Evolutionary conservation across 768 basidiomycete species (phyloP).

Genomic region (Obba rivulosa): DNA sequence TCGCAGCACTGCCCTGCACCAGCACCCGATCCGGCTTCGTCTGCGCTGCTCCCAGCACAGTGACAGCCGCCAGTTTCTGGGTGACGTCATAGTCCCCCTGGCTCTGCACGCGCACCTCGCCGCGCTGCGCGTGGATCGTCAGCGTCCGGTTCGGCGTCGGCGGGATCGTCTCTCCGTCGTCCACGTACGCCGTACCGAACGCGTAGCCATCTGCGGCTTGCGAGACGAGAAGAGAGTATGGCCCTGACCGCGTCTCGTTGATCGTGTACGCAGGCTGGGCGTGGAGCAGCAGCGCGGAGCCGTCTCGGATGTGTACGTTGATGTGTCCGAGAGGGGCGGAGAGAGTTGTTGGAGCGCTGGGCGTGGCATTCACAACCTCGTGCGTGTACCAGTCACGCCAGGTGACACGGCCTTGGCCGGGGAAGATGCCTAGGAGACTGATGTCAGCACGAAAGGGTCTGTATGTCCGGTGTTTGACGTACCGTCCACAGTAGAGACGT

Average conservation of each 20-base stretch:
- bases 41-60: slow-evolving; percentile 45
- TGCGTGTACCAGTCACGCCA: slow-evolving; percentile 79
- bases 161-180: slow-evolving; percentile 62
- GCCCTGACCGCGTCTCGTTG: slow-evolving; percentile 55
- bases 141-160: slow-evolving; percentile 50
- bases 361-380: slow-evolving; percentile 39
- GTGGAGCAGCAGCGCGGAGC: slow-evolving; percentile 60
- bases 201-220: slow-evolving; percentile 44
- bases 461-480: slow-evolving; percentile 3
- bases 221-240: slow-evolving; percentile 59
- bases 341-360: slow-evolving; percentile 43
- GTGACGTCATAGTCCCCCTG: slow-evolving; percentile 36
- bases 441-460: background rate
- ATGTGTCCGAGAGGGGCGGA: slow-evolving; percentile 70
- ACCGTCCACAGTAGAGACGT: slow-evolving; percentile 63
- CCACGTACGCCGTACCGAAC: slow-evolving; percentile 57
- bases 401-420: slow-evolving; percentile 48
- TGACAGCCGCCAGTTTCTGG: slow-evolving; percentile 47
- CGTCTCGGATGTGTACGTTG: slow-evolving; percentile 70
- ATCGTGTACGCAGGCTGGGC: slow-evolving; percentile 60
- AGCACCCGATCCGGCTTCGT: slow-evolving; percentile 25
- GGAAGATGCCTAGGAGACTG: slow-evolving; percentile 49
- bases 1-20: no score
- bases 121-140: slow-evolving; percentile 33
- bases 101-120: slow-evolving; percentile 33